phyloP scores from a whole-genome alignment of 306 rosid species.

The Bauhinia variegata region DNA sequence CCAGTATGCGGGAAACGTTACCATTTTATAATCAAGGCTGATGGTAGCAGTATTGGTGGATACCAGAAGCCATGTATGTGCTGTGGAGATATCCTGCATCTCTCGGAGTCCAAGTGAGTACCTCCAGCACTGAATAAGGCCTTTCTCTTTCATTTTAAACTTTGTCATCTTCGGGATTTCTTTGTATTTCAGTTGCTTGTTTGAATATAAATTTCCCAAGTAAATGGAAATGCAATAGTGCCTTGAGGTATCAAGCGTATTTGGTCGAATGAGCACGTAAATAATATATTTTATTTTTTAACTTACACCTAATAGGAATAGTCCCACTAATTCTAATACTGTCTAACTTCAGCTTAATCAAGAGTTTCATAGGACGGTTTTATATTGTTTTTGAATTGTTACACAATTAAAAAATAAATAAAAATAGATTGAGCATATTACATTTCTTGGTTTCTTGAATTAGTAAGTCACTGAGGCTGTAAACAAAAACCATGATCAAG shows the following conservation, averaged over 20 bases:
- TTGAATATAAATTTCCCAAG: neutral
- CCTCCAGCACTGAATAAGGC: constrained; percentile 5
- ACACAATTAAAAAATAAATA: too few relatives aligned
- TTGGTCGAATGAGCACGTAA: neutral
- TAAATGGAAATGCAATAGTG: neutral
- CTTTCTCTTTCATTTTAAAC: neutral
- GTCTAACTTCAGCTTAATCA: constrained; percentile 5
- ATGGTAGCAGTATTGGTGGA: constrained; percentile 93
- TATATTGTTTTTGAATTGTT: too few relatives aligned
- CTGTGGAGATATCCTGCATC: constrained; percentile 89
- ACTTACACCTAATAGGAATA: neutral
- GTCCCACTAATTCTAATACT: constrained; percentile 13
- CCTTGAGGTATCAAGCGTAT: neutral
- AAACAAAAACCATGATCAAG: neutral
- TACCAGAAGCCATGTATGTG: constrained; percentile 96
- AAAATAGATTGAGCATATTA: too few relatives aligned
- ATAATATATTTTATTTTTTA: too few relatives aligned
- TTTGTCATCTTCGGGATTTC: constrained; percentile 5
- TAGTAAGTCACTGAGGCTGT: neutral
- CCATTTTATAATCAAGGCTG: constrained; percentile 89
- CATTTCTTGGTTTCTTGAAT: too few relatives aligned
- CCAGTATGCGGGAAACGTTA: constrained; percentile 92
- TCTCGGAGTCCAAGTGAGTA: constrained; percentile 96
- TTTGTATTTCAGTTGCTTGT: constrained; percentile 19
- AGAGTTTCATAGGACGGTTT: constrained; percentile 8